Evolutionary conservation across 2,329 filamentous ascomycete species (phyloP), one percentile per base, ranked within the genome.

Genomic region (Cordyceps farinosa): DNA sequence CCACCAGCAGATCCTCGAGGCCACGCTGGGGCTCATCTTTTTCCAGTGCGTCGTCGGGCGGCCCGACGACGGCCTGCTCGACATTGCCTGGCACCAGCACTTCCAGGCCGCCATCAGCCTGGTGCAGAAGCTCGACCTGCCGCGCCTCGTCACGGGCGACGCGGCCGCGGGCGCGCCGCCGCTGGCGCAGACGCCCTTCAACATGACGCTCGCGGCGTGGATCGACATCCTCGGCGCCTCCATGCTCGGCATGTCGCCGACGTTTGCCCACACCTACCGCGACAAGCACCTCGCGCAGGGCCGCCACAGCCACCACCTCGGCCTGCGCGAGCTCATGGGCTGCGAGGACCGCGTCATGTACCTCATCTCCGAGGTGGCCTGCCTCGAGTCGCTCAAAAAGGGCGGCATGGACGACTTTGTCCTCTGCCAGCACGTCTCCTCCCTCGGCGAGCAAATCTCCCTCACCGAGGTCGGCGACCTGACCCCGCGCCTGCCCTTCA

Each of bases 261-360:
- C 86, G 9, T 98, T 97, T 72, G 92, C 95, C 5, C 91, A 97
- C 78, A 91, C 90, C n/a, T 99, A 98, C 78, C 89, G 95, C 56
- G 89, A 95, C 75, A 96, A 97, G 82, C 91, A 97, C 75, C 85
- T 97, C 58, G 90, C 91, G 10, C 74, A 78, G 11, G 77, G 82
- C 30, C 77, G 82, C 29, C 85, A 81, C 30, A 77, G 82, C 29
- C 85, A 81, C 63, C 85, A 81, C 62, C 80, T 88, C 15, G 95
- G 95, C 11, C 84, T 99, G 44, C 88, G 90, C 60, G 92, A 96
- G 79, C 84, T 98, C 58, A 98, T 98, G 93, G 95, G 95, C 69
- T 98, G 95, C 76, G 94, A 98, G 67, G 95, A 99, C 77, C 87
- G 88, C 29, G 90, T 98, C 77, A 97, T 99, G 92, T 98, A 97